Conservation (phyloP, 352 stramenopile genomes). For the Phytophthora meadii region DNA sequence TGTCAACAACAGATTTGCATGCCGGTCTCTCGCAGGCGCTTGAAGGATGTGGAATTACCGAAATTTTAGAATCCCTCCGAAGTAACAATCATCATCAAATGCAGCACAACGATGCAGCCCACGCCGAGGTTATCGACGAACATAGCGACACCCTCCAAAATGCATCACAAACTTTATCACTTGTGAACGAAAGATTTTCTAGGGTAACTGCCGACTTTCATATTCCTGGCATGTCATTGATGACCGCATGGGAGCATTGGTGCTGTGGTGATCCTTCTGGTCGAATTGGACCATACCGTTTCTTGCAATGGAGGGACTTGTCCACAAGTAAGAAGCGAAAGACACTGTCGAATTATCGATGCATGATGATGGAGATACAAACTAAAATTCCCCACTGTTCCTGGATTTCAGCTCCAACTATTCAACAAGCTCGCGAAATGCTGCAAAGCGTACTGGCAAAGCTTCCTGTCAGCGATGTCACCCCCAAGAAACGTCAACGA, state of each 20-base stretch:
- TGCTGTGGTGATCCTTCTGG: not conserved
- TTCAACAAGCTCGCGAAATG: not conserved
- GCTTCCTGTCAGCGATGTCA: not conserved
- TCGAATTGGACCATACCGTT: not conserved
- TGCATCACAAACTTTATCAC: too few relatives aligned
- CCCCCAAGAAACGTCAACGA: not conserved
- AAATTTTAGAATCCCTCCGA: too few relatives aligned
- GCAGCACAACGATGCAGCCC: too few relatives aligned
- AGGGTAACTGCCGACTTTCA: not conserved
- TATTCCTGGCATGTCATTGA: not conserved
- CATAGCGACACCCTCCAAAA: too few relatives aligned
- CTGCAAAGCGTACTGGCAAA: not conserved
- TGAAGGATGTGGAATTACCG: too few relatives aligned
- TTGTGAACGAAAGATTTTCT: not conserved
- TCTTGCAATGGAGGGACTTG: not conserved
- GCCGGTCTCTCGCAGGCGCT: too few relatives aligned
- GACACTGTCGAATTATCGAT: not conserved
- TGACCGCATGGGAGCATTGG: not conserved
- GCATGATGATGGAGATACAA: conserved; percentile 7
- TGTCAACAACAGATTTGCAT: too few relatives aligned
- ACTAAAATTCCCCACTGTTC: not conserved
- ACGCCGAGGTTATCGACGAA: too few relatives aligned
- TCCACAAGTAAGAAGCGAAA: not conserved
- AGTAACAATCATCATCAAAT: too few relatives aligned
- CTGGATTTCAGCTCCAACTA: not conserved